Evolutionary conservation across 768 basidiomycete genomes (phyloP), one percentile per base, ranked within the genome.

Genomic region (Termitomyces sp.): DNA sequence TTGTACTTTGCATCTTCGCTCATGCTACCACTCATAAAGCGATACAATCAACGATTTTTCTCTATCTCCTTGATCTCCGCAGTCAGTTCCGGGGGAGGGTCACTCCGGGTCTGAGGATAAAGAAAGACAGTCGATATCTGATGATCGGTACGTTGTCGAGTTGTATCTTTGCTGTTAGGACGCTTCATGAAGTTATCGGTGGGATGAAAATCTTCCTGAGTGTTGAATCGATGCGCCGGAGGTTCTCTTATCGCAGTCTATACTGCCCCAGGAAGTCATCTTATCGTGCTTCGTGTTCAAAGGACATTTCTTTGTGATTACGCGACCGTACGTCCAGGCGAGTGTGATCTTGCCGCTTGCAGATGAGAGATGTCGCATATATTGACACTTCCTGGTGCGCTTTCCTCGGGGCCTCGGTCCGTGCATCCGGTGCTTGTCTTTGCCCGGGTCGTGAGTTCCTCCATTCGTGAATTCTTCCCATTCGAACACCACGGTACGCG

Each of bases 151-250:
- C 1, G 66, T 65, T 40, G 38, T 14, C 17, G 17, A n/a, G 7
- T 25, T 25, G 0, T 12, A 17, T n/a, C 38, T 42, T 20, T 17
- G 40, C 15, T 12, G 42, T 40, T 15, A n/a, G 25, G 29, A 40
- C 48, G 14, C 34, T 46, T 32, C 20, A n/a, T 49, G 11, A 56
- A 81, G 82, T 82, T 29, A 83, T 84, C 60, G 83, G 83, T 17
- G 83, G 83, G 0, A 85, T 45, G 83, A 83, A n/a, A 83, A 84
- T 86, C 47, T 86, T 86, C 66, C 73, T 86, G 67, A 83, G 83
- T 68, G 83, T 83, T 43, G 86, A 84, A 51, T 79, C 81, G 52
- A 82, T 82, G 56, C 46, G 80, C 66, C 4, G 20, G 29, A 15
- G 29, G 29, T 20, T 17, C 34, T 37, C 12, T n/a, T 20, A 56